These are phyloP conservation scores for Coelastrella sp. DNA, from an alignment of 139 green algal species.

Conservation along the genomic window DNA sequence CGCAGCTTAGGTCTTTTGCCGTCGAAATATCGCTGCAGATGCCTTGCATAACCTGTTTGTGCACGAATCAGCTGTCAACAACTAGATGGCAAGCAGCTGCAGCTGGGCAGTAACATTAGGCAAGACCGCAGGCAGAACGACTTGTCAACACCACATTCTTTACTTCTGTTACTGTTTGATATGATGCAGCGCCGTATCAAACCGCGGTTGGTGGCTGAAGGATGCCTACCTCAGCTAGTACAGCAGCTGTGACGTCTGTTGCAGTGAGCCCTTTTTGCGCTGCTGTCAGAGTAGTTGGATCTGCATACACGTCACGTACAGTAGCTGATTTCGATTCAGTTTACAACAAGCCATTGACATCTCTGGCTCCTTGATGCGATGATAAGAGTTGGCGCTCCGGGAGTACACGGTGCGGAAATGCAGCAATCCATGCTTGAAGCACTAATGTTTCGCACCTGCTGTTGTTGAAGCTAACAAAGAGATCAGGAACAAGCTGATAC, in stretches of 20 bases:
- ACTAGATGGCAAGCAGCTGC: too few relatives aligned
- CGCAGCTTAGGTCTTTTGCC: not conserved
- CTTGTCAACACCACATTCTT: not conserved
- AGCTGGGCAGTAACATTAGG: too few relatives aligned
- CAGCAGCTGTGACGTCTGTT: not conserved
- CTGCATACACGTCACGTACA: not conserved
- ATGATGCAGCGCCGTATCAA: too few relatives aligned
- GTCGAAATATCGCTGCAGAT: not conserved
- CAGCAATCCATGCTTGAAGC: too few relatives aligned
- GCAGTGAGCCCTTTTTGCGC: not conserved
- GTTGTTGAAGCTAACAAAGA: not conserved
- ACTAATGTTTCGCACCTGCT: too few relatives aligned
- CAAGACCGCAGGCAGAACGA: too few relatives aligned
- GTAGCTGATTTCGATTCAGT: too few relatives aligned
- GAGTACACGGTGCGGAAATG: too few relatives aligned
- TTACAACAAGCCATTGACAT: not conserved
- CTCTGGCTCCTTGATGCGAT: not conserved
- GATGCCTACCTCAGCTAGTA: not conserved
- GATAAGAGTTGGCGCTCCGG: too few relatives aligned
- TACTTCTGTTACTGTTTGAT: not conserved
- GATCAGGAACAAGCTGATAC: not conserved
- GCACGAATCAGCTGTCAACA: too few relatives aligned
- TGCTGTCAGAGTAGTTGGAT: not conserved
- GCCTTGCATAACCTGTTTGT: too few relatives aligned
- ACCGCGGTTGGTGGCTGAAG: too few relatives aligned